phyloP scores from a whole-genome alignment of 768 basidiomycete species.

The Daedaleopsis nitida region DNA sequence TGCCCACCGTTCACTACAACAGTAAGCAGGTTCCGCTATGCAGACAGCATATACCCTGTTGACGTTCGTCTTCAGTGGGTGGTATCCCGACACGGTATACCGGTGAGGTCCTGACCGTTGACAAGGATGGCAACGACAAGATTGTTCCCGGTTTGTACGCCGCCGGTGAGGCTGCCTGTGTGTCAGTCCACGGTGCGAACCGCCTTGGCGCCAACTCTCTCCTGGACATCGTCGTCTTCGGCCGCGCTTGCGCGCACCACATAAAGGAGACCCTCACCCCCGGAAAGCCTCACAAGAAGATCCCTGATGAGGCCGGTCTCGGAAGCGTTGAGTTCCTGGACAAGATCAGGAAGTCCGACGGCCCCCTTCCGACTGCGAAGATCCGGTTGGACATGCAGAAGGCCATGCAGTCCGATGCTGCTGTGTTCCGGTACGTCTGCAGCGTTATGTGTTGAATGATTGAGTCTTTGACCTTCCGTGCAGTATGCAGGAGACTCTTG shows the following conservation, averaged over 20 bases:
- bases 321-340: slow-evolving; percentile 86
- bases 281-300: slow-evolving; percentile 87
- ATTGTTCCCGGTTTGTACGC: slow-evolving; percentile 97
- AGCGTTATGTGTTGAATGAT: neutral
- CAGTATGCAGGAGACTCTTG: slow-evolving; percentile 85
- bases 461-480: neutral
- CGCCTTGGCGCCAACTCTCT: slow-evolving; percentile 99
- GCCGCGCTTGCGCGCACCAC: slow-evolving; percentile 98
- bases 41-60: slow-evolving; percentile 6
- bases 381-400: slow-evolving; percentile 97
- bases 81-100: slow-evolving; percentile 99
- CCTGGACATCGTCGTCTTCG: slow-evolving; percentile 98
- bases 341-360: slow-evolving; percentile 80
- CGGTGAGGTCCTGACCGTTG: slow-evolving; percentile 90
- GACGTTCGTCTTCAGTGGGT: slow-evolving; percentile 67
- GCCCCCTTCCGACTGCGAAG: slow-evolving; percentile 83
- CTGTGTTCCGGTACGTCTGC: slow-evolving; percentile 80
- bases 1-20: slow-evolving; percentile 99
- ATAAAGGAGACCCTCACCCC: slow-evolving; percentile 90
- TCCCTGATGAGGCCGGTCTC: slow-evolving; percentile 85
- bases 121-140: slow-evolving; percentile 88
- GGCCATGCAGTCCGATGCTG: slow-evolving; percentile 97
- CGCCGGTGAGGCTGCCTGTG: slow-evolving; percentile 98
- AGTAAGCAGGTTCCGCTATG: slow-evolving; percentile 54
- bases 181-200: slow-evolving; percentile 99